Conservation (phyloP, 129 eudicot species). For the Flaveria trinervia region DNA sequence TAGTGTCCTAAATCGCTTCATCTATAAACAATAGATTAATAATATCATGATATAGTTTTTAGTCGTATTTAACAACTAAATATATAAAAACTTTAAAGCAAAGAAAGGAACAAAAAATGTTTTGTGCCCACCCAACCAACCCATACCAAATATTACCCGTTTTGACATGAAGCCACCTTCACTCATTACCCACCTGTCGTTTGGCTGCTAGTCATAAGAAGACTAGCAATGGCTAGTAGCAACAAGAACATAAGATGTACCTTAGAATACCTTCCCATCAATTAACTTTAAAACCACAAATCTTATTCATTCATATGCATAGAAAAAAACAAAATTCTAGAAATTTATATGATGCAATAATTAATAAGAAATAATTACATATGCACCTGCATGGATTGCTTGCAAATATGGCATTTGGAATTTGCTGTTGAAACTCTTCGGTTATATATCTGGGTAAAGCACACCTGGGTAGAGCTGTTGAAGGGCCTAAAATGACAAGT, state of each 20-base stretch:
- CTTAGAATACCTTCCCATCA: not conserved
- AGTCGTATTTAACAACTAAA: not conserved
- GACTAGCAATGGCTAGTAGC: not conserved
- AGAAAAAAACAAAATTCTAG: not conserved
- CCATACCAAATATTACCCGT: not conserved
- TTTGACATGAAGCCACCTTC: not conserved
- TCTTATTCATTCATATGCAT: not conserved
- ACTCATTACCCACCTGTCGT: not conserved
- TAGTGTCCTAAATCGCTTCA: not conserved
- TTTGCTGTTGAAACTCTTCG: constrained; percentile 69
- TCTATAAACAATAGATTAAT: not conserved
- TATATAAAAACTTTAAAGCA: not conserved
- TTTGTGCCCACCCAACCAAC: not conserved
- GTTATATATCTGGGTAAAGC: constrained; percentile 75
- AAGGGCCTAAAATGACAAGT: constrained; percentile 63
- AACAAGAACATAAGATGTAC: constrained; percentile 6
- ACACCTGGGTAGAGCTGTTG: constrained; percentile 84
- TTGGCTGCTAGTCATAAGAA: not conserved
- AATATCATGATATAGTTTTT: not conserved
- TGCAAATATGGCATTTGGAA: constrained; percentile 74
- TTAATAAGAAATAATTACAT: not conserved
- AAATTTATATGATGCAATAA: not conserved
- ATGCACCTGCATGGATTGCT: constrained; percentile 96
- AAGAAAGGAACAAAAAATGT: not conserved
- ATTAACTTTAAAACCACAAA: constrained; percentile 8